A percentile compares a stretch with the other conserved stretches of the same genome.
phyloP scores from a whole-genome alignment of 1,284 basidiomycete genomes.

The Rhodotorula sp. region DNA sequence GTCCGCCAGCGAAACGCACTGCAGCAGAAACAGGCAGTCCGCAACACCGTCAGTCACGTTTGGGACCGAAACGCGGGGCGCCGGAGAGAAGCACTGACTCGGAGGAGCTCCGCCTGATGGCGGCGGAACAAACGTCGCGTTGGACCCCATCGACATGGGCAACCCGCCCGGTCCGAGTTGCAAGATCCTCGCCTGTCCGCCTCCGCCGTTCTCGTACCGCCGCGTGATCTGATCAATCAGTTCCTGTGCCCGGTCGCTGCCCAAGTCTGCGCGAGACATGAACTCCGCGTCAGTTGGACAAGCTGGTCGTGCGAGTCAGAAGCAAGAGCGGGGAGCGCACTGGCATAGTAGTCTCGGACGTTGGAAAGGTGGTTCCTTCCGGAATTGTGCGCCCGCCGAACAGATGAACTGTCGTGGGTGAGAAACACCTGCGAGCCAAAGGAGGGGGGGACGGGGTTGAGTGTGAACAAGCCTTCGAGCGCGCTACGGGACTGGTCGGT shows the following conservation, averaged over 20 bases:
- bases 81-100: slow-evolving; percentile 1
- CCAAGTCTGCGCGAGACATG: slow-evolving; percentile 62
- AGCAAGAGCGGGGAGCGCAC: slow-evolving; percentile 54
- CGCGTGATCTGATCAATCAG: slow-evolving; percentile 95
- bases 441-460: not conserved
- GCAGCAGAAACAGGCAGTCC: not conserved
- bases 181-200: slow-evolving; percentile 29
- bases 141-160: slow-evolving; percentile 41
- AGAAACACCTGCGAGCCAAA: slow-evolving; percentile 14
- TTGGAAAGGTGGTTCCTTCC: slow-evolving; percentile 95
- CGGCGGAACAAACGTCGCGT: slow-evolving; percentile 35
- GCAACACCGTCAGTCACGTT: not conserved
- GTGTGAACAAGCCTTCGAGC: too few relatives aligned
- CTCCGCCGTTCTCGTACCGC: slow-evolving; percentile 64
- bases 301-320: too few relatives aligned
- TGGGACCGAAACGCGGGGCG: too few relatives aligned
- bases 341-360: slow-evolving; percentile 95
- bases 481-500: not conserved
- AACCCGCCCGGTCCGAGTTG: slow-evolving; percentile 25
- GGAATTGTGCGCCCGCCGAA: slow-evolving; percentile 96
- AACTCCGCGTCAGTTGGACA: too few relatives aligned
- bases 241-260: slow-evolving; percentile 91
- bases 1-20: slow-evolving; percentile 30
- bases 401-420: slow-evolving; percentile 85
- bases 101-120: slow-evolving; percentile 65